Conservation (phyloP, 2,329 filamentous ascomycete species). For the Apiospora arundinis region DNA sequence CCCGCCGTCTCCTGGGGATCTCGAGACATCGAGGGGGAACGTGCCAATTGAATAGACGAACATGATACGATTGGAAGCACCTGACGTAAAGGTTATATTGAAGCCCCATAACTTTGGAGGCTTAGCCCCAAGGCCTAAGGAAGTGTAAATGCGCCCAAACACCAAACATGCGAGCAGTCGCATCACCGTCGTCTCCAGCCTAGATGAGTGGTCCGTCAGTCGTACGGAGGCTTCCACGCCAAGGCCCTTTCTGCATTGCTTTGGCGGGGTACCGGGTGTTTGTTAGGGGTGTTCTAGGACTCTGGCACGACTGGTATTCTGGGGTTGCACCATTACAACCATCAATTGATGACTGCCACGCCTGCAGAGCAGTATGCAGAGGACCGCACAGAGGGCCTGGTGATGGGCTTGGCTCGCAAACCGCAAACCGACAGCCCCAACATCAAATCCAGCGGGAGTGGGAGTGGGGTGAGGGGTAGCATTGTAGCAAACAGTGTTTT, state of each 20-base stretch:
- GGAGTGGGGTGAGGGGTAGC: no score
- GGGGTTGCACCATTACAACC: neutral
- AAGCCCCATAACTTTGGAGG: constrained; percentile 11
- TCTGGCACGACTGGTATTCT: no score
- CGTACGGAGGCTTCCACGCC: constrained; percentile 13
- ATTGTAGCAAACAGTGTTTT: no score
- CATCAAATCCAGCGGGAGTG: no score
- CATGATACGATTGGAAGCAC: constrained; percentile 14
- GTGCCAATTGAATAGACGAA: constrained; percentile 10
- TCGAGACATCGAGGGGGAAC: constrained; percentile 13
- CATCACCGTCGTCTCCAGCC: neutral
- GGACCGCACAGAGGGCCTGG: no score
- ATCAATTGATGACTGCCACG: neutral
- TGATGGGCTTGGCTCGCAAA: no score
- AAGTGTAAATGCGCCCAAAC: constrained; percentile 16
- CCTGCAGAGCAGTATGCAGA: no score
- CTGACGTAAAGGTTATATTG: constrained; percentile 19
- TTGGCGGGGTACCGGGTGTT: neutral
- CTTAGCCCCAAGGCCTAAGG: constrained; percentile 17
- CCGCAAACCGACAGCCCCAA: no score
- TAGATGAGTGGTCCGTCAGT: constrained; percentile 11
- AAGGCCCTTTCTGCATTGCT: neutral
- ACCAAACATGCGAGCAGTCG: constrained; percentile 14
- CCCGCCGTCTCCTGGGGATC: constrained; percentile 4
- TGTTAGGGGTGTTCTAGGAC: neutral